Evolutionary conservation across 345 rosid species (phyloP).

Genomic region (Eucalyptus cloeziana): DNA sequence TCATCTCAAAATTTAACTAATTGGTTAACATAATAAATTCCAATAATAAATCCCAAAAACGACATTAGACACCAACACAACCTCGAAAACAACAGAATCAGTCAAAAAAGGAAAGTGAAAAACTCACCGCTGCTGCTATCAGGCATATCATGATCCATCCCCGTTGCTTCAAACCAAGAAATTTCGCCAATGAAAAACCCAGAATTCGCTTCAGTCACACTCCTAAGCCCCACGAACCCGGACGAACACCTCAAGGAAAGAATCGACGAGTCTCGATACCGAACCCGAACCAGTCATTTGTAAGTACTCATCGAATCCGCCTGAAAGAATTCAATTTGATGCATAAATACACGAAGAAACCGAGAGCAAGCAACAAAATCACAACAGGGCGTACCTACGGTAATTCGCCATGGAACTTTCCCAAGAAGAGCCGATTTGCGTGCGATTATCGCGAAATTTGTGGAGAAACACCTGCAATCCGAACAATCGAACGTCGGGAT

Average conservation of each 20-base stretch:
- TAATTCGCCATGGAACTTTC: not conserved
- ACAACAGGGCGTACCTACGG: not conserved
- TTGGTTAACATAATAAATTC: not conserved
- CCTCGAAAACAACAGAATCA: not conserved
- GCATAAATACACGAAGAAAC: not conserved
- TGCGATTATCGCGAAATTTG: not conserved
- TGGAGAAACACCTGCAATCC: not conserved
- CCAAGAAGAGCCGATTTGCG: not conserved
- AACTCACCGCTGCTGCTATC: conserved; percentile 21
- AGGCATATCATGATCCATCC: conserved; percentile 22
- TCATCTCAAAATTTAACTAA: not conserved
- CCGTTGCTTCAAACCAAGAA: not conserved
- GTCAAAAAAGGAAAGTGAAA: not conserved
- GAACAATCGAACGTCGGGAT: not conserved
- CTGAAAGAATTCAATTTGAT: not conserved
- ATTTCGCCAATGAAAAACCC: not conserved
- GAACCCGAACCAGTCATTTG: not conserved
- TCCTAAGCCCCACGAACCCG: not conserved
- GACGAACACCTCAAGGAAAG: not conserved
- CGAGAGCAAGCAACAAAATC: not conserved
- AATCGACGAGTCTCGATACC: not conserved
- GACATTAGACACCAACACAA: not conserved
- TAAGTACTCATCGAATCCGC: not conserved
- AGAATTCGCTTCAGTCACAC: not conserved
- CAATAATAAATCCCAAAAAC: not conserved